Conservation (phyloP, 2,329 filamentous ascomycete genomes). For the Alternaria alternata region DNA sequence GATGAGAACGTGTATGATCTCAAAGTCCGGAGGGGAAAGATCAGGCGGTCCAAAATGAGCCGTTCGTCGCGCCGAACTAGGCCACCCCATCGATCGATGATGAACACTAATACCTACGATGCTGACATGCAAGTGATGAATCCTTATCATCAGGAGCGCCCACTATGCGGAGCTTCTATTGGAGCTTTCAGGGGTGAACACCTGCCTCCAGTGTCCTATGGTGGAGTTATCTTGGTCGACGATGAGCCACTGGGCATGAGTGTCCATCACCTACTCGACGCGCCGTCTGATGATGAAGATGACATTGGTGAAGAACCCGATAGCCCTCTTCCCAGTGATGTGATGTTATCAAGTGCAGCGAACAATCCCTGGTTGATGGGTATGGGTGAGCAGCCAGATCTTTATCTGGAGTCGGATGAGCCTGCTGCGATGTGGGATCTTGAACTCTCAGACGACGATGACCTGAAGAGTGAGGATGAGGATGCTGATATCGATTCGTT, state of each 20-base stretch:
- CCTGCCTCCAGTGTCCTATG: conserved; percentile 88
- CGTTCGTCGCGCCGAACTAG: conserved; percentile 39
- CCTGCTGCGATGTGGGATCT: conserved; percentile 50
- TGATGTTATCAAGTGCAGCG: conserved; percentile 55
- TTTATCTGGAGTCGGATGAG: conserved; percentile 41
- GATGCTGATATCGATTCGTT: conserved; percentile 44
- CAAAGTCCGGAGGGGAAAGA: conserved; percentile 75
- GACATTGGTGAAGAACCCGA: conserved; percentile 51
- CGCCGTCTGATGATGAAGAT: conserved; percentile 62
- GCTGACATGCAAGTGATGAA: conserved; percentile 64
- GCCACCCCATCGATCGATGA: conserved; percentile 52
- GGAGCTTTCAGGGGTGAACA: conserved; percentile 89
- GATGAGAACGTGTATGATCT: conserved; percentile 71
- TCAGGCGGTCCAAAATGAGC: conserved; percentile 67
- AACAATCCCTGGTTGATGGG: conserved; percentile 48
- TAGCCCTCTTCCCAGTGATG: conserved; percentile 36
- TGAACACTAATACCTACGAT: conserved; percentile 46
- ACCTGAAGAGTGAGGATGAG: conserved; percentile 53
- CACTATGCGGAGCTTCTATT: conserved; percentile 88
- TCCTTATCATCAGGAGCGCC: conserved; percentile 78
- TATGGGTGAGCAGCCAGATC: conserved; percentile 47
- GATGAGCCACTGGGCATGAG: conserved; percentile 90
- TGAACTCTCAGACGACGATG: conserved; percentile 62
- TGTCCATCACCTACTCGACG: conserved; percentile 93
- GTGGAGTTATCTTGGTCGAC: conserved; percentile 85